These are phyloP conservation scores for Melanopsichium pennsylvanicum DNA, from an alignment of 1,284 basidiomycete species.

Conservation along the genomic window DNA sequence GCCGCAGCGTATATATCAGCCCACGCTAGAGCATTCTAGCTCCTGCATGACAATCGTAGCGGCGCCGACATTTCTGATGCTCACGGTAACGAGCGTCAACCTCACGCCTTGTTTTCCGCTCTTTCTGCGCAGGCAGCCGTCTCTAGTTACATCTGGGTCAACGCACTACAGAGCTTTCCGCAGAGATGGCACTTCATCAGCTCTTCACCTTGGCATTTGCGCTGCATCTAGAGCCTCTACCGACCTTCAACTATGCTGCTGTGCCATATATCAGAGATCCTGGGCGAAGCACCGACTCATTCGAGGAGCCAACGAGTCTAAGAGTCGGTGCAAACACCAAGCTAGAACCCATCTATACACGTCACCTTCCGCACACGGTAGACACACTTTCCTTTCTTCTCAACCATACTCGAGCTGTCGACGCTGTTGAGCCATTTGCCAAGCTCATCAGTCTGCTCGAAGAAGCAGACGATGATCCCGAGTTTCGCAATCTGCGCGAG, in stretches of 20 bases:
- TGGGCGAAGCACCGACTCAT: slow-evolving; percentile 17
- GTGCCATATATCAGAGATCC: slow-evolving; percentile 23
- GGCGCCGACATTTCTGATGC: no score
- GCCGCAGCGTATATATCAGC: no score
- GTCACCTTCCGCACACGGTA: slow-evolving; percentile 42
- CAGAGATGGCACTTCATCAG: slow-evolving; percentile 41
- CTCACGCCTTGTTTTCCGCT: no score
- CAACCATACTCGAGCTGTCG: slow-evolving; percentile 39
- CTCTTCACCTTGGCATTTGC: slow-evolving; percentile 61
- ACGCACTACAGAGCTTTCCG: neutral
- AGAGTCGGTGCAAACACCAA: slow-evolving; percentile 43
- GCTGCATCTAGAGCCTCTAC: slow-evolving; percentile 56
- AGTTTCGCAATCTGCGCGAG: slow-evolving; percentile 51
- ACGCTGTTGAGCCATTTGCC: slow-evolving; percentile 44
- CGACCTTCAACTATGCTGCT: slow-evolving; percentile 45
- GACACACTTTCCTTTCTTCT: slow-evolving; percentile 46
- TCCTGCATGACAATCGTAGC: no score
- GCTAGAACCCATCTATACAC: slow-evolving; percentile 39
- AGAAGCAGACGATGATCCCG: slow-evolving; percentile 53
- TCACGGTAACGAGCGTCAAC: no score
- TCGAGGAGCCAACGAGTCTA: slow-evolving; percentile 26
- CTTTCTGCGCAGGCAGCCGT: no score
- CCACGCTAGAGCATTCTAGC: no score
- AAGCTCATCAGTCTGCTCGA: slow-evolving; percentile 52
- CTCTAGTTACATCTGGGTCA: no score